Base-by-base conservation (phyloP, 2,329 filamentous ascomycete species). In the Lecanicillium sp. region DNA sequence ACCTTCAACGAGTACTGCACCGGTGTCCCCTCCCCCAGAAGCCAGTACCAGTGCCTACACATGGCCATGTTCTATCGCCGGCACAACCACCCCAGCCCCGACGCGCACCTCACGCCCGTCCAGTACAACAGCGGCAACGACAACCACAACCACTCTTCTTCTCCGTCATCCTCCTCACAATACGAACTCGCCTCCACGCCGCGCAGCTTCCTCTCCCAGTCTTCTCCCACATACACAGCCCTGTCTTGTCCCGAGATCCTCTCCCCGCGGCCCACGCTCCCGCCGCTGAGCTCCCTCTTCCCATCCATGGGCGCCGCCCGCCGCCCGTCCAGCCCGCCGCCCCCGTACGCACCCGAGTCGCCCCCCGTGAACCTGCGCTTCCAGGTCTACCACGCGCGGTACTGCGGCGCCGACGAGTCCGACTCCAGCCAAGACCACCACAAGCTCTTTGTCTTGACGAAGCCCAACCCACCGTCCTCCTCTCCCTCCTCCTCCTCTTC, bases 401-500 rank as follows among this genome's bases (percentile, higher is more conserved):
- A 46, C 44, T 27, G 24, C 20, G n/a, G 24, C 36, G 10, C 7
- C 19, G 14, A 39, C 33, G 5, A 19, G 14, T 14, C n/a, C 9
- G 37, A 41, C 44, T 17, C 36, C 23, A 40, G 36, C 21, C 36
- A 12, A 10, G 44, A 46, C 35, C 44, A 29, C 21, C 44, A 47
- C 37, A 20, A 14, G 29, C 46, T 49, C 37, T 42, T 46, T 14
- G 17, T 43, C 24, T n/a, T 30, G n/a, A n/a, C n/a, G n/a, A n/a
- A n/a, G n/a, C n/a, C n/a, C 1, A 53, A 45, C 40, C 33, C 38
- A 19, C 41, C 26, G 26, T 12, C 26, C 26, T 7, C 26, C 7
- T 29, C 26, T 12, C 7, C 44, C 14, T 9, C n/a, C 15, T 2
- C 20, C 20, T 11, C 7, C 27, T 9, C n/a, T n/a, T n/a, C n/a